Evolutionary conservation across 192 early-diverging fungal species (phyloP).

Genomic region (Coemansia sp.): DNA sequence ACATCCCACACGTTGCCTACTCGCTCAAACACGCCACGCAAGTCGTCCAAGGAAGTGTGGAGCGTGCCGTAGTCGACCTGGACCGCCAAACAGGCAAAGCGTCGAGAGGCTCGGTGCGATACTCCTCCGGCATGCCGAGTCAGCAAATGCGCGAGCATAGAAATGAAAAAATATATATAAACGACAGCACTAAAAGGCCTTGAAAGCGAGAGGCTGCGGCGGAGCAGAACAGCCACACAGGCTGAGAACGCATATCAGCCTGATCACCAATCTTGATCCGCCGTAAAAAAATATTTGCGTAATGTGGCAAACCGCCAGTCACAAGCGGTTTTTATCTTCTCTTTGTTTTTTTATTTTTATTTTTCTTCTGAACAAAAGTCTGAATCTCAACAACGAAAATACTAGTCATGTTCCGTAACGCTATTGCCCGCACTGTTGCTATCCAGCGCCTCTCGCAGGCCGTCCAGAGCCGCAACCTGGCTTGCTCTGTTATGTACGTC

Average conservation of each 20-base stretch:
- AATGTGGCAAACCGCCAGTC: not conserved
- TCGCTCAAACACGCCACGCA: conserved; percentile 25
- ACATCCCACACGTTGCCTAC: conserved; percentile 52
- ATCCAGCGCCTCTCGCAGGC: conserved; percentile 3
- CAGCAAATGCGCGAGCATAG: conserved; percentile 3
- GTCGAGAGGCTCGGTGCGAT: not conserved
- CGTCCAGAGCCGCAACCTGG: conserved; percentile 40
- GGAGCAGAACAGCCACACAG: too few relatives aligned
- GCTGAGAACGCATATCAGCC: not conserved
- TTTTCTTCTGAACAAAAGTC: not conserved
- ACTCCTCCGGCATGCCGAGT: not conserved
- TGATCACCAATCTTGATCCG: not conserved
- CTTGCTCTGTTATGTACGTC: conserved; percentile 30
- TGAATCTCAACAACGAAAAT: conserved; percentile 6
- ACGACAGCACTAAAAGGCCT: too few relatives aligned
- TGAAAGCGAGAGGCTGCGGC: too few relatives aligned
- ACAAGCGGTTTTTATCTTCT: not conserved
- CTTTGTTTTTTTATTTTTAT: not conserved
- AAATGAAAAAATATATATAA: not conserved
- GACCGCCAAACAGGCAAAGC: conserved; percentile 42
- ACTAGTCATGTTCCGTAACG: conserved; percentile 34
- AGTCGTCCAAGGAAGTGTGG: conserved; percentile 23
- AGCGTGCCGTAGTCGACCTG: conserved; percentile 28
- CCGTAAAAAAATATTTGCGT: not conserved
- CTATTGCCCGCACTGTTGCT: conserved; percentile 29